These are phyloP conservation scores for Lepidium sativum DNA, from an alignment of 345 rosid genomes.

Conservation along the genomic window DNA sequence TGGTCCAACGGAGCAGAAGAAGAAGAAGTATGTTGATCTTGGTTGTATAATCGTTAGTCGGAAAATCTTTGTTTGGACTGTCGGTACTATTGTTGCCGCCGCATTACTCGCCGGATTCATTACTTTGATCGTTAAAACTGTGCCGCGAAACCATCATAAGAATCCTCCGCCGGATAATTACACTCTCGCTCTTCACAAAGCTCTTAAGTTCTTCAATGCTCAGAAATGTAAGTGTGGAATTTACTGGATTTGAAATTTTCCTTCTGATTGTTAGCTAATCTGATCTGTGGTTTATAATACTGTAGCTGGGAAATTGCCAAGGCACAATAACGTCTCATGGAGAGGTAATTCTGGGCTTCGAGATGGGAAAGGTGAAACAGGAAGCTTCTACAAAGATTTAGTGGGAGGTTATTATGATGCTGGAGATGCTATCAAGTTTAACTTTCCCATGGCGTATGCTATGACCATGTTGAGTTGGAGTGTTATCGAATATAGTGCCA, in stretches of 20 bases:
- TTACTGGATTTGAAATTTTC: not conserved
- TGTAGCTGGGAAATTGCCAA: conserved; percentile 87
- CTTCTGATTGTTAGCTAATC: not conserved
- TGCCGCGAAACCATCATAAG: conserved; percentile 58
- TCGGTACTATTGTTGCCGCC: conserved; percentile 52
- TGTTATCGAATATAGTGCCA: conserved; percentile 88
- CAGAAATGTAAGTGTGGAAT: conserved; percentile 59
- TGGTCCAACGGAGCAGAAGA: conserved; percentile 87
- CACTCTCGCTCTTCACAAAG: conserved; percentile 69
- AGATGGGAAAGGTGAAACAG: conserved; percentile 60
- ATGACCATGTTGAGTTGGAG: conserved; percentile 99
- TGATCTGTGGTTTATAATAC: not conserved
- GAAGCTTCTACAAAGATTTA: conserved; percentile 49
- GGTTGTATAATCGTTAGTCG: conserved; percentile 96
- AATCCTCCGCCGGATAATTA: conserved; percentile 58
- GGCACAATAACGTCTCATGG: conserved; percentile 92
- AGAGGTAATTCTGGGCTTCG: conserved; percentile 73
- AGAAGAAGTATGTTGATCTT: conserved; percentile 92
- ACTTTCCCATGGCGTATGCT: conserved; percentile 81
- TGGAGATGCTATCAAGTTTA: conserved; percentile 92
- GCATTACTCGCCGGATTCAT: conserved; percentile 63
- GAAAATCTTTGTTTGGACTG: conserved; percentile 91
- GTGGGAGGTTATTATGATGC: conserved; percentile 91
- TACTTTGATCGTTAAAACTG: conserved; percentile 73
- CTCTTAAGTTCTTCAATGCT: conserved; percentile 80